Evolutionary conservation across 257 asterid species (phyloP).

Genomic region (Anisodus acutangulus): DNA sequence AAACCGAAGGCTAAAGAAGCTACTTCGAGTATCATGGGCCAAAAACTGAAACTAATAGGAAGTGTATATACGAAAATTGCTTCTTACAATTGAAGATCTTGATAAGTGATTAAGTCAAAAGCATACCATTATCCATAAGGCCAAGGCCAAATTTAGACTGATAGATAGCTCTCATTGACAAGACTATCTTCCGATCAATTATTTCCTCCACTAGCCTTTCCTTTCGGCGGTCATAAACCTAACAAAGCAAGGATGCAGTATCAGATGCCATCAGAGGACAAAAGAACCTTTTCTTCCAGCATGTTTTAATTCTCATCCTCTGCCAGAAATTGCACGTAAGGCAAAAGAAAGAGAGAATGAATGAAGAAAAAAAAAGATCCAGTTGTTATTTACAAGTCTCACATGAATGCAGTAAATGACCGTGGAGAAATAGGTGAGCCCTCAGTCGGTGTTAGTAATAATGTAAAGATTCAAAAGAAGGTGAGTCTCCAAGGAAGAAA

Average conservation of each 20-base stretch:
- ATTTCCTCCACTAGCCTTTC: slow-evolving; percentile 95
- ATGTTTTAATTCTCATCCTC: slow-evolving; percentile 6
- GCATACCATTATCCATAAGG: slow-evolving; percentile 87
- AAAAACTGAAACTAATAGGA: not conserved
- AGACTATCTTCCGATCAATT: slow-evolving; percentile 86
- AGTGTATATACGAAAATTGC: not conserved
- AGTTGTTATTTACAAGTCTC: not conserved
- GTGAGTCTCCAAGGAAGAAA: slow-evolving; percentile 1
- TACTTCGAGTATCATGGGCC: not conserved
- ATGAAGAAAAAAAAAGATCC: not conserved
- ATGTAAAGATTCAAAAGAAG: not conserved
- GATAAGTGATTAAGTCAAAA: slow-evolving; percentile 6
- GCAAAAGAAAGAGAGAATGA: slow-evolving; percentile 12
- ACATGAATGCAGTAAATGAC: not conserved
- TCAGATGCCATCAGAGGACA: slow-evolving; percentile 7
- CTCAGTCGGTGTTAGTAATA: not conserved
- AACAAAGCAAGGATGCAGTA: slow-evolving; percentile 34
- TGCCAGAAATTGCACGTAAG: not conserved
- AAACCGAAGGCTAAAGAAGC: not conserved
- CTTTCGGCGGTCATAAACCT: slow-evolving; percentile 92
- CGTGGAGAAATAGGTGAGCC: not conserved
- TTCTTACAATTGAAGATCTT: not conserved
- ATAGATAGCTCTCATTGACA: slow-evolving; percentile 95
- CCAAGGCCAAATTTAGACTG: slow-evolving; percentile 93
- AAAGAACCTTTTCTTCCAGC: not conserved